Evolutionary conservation across 805 yeast species (phyloP), one percentile per base, ranked within the genome.

Genomic region (Barnettozyma sp.): DNA sequence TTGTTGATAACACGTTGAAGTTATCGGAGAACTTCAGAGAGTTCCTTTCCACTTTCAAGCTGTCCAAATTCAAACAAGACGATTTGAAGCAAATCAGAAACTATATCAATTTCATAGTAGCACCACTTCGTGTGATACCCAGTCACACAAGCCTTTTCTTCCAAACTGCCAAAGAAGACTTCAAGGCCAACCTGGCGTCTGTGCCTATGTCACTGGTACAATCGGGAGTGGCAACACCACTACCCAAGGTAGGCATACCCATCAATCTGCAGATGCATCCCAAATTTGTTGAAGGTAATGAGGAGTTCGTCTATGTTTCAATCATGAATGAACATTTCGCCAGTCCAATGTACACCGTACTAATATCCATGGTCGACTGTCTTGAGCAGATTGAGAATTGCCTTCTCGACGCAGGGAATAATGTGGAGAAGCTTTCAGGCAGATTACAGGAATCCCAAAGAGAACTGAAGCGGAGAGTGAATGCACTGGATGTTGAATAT

Each of bases 11-110:
- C 6, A 45, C 65, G 3, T 45, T 66, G 2, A 45, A 43, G 5
- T 47, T 69, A 4, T 58, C 73, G 0, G 67, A 66, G 34, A 53
- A 55, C 10, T 65, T 61, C 36, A 58, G 74, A 43, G 73, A 68
- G 38, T 64, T 62, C 39, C 48, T 59, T 9, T 66, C 64, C 44
- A 70, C 66, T 30, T 32, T 60, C 15, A 58, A 65, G 17, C 26
- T 70, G 6, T 53, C 69, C 1, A 50, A 52, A 5, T 59, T 65
- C 38, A 39, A 58, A 14, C 53, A 48, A 23, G 49, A 43, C 14
- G 55, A 56, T 20, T 45, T 68, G 26, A 54, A 60, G 34, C 43
- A 40, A 2, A 46, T 69, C 11, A 58, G 74, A 50, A 70, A 69
- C 48, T 48, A 55, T n/a, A 35, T 69, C 16, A 70, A 70, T n/a